Base-by-base conservation (phyloP, 1,284 basidiomycete species). In the Tilletia walkeri region DNA sequence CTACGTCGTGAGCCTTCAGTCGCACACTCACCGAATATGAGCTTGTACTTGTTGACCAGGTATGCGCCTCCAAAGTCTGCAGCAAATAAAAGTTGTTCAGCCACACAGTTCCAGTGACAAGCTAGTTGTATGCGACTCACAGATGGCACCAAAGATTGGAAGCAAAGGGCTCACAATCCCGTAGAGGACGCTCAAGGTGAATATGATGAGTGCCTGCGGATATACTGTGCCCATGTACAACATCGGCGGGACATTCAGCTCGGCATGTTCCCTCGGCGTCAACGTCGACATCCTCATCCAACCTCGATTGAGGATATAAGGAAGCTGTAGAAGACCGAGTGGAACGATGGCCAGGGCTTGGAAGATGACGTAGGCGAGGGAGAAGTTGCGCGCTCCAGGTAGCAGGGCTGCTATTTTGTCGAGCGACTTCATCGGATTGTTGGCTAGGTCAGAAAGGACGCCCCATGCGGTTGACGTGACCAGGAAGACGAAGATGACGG, bases 341-440 rank as follows among this genome's bases (percentile, higher is more conserved):
- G 95, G 96, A 90, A 97, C 95, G 75, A 97, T 89, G 73, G 93
- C 95, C 38, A 98, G 85, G 0, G 91, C 92, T 88, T 96, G 93
- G 12, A 98, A 88, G 76, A 97, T 91, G 45, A 96, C 93, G 84
- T 97, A 98, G 6, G 93, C 95, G 48, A 98, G 86, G 87, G 96
- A 96, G 86, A 98, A 97, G 83, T 95, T 91, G 71, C 94, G 82
- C 5, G 85, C 84, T 9, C 71, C 76, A 10, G 80, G 79, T 18
- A 82, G 65, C 3, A 76, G 75, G 4, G 76, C 73, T 9, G 80
- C 77, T 3, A 82, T 68, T 63, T 81, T 82, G 71, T 84, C 82
- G 38, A 84, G 77, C 20, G 84, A 73, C 12, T 73, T 53, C 75
- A 79, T 78, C 3, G 82, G 82, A 59, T 79, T 79, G 65, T 78